Base-by-base conservation (phyloP, 1,284 basidiomycete species). In the Pseudozyma pruni region DNA sequence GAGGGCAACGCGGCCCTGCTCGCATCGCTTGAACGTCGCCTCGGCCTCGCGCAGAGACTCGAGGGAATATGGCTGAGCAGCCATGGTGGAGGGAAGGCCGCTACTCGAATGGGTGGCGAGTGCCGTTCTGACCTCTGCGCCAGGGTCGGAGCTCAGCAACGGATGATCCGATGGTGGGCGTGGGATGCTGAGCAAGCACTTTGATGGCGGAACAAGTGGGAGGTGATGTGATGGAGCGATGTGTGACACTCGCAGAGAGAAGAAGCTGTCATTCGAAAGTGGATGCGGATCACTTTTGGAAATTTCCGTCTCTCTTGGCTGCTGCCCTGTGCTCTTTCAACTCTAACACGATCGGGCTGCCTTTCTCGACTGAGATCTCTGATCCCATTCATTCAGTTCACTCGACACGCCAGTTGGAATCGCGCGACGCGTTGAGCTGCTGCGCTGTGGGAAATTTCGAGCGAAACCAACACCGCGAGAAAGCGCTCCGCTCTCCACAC, bases 11-110 rank as follows among this genome's bases (percentile, higher is more conserved):
- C 70, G 58, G 39, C 63, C 70, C 41, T 68, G 63, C 29, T 72
- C 59, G 38, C 59, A 68, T 49, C 53, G 48, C 42, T 52, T 47
- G 14, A 72, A 62, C 14, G 64, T 60, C 13, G 55, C 52, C 43
- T 66, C 64, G 9, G 70, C 70, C 49, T 72, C 64, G 33, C 57
- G 55, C 23, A 72, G 53, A 31, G 63, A 48, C 33, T 64, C 61
- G 44, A 72, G 42, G 8, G 54, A 55, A 39, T 23, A 68, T 23
- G 64, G 52, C 39, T 72, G 63, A 23, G 62, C 38, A 14, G 58
- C 38, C 68, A 71, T 71, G 46, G 8, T 60, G 60, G 17, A n/a
- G 45, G 5, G 8, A 8, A n/a, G n/a, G n/a, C n/a, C n/a, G n/a
- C n/a, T n/a, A n/a, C n/a, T n/a, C n/a, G n/a, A n/a, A n/a, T n/a